Evolutionary conservation across 805 yeast genomes (phyloP), one percentile per base, ranked within the genome.

Genomic region (Jamesozyma piceae): DNA sequence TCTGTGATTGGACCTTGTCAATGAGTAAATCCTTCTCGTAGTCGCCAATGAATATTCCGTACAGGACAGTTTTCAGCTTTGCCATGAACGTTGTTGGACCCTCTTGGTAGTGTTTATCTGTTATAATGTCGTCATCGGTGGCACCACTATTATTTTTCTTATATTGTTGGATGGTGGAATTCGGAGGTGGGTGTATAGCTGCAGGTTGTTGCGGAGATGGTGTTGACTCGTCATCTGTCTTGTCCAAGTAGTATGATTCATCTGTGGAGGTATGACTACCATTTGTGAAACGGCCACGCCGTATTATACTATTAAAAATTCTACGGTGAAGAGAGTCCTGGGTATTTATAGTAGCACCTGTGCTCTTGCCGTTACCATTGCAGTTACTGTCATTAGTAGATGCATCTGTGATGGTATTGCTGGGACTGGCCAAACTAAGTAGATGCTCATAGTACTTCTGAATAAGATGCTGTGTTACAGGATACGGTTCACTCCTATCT

Each of bases 21-120:
- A 71, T 62, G 36, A 59, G 57, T 21, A 68, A 66, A 22, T 57
- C 57, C n/a, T 53, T 61, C 38, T 66, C 69, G 40, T 54, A 50
- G 29, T 47, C 48, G 15, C 49, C 49, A 2, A 46, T 26, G 20
- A 46, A 50, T 15, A 52, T 35, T 18, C 46, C 43, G 38, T 51
- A 52, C 8, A 43, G 40, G 11, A 49, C 35, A 2, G 47, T 30
- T 33, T 48, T 52, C 22, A 49, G 37, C 29, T 44, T 43, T 8
- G 43, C 37, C 26, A 33, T 33, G 8, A 45, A n/a, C 5, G 35
- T 27, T 3, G 35, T 27, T 3, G 43, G 17, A 2, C 24, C 37
- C 6, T 30, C 33, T 11, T 24, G 28, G 28, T 24, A 24, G 10
- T 11, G 28, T 11, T 24, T 11, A 11, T 24, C 28, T 24, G 28